phyloP scores from a whole-genome alignment of 148 eudicot species.

The Dianthus caryophyllus region DNA sequence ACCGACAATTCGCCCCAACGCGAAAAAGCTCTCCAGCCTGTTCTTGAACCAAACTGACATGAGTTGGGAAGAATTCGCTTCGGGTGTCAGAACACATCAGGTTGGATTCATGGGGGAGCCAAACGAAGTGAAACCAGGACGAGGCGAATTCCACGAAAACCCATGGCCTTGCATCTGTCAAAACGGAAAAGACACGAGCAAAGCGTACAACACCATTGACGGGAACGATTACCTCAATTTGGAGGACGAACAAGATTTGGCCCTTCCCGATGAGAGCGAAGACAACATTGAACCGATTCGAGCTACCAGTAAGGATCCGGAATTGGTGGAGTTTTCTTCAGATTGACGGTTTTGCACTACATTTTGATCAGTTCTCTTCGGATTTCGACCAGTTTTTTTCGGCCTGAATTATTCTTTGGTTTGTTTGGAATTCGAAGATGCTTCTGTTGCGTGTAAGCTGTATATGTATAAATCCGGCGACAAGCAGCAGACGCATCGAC shows the following conservation, averaged over 20 bases:
- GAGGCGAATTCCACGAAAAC: slow-evolving; percentile 64
- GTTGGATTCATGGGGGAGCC: slow-evolving; percentile 79
- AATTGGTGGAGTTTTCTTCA: slow-evolving; percentile 32
- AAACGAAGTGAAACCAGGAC: slow-evolving; percentile 50
- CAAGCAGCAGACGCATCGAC: slow-evolving; percentile 9
- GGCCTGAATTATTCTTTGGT: slow-evolving; percentile 5
- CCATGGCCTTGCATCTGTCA: slow-evolving; percentile 66
- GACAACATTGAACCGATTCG: slow-evolving; percentile 25
- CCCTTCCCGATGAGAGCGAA: slow-evolving; percentile 30
- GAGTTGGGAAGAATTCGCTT: slow-evolving; percentile 57
- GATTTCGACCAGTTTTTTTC: background rate
- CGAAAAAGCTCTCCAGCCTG: slow-evolving; percentile 47
- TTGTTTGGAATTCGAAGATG: slow-evolving; percentile 1
- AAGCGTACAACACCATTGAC: slow-evolving; percentile 19
- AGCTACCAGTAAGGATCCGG: slow-evolving; percentile 23
- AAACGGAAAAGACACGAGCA: slow-evolving; percentile 20
- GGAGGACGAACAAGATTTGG: slow-evolving; percentile 45
- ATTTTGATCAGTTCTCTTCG: background rate
- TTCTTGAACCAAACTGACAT: slow-evolving; percentile 50
- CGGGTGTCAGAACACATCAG: slow-evolving; percentile 41
- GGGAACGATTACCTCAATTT: slow-evolving; percentile 24
- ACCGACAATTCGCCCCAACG: slow-evolving; percentile 80
- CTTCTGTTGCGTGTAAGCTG: slow-evolving; percentile 5
- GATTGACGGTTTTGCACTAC: slow-evolving; percentile 12
- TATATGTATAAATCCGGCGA: background rate